These are phyloP conservation scores for Cudoniella acicularis DNA, from an alignment of 495 filamentous ascomycete genomes.

Conservation along the genomic window DNA sequence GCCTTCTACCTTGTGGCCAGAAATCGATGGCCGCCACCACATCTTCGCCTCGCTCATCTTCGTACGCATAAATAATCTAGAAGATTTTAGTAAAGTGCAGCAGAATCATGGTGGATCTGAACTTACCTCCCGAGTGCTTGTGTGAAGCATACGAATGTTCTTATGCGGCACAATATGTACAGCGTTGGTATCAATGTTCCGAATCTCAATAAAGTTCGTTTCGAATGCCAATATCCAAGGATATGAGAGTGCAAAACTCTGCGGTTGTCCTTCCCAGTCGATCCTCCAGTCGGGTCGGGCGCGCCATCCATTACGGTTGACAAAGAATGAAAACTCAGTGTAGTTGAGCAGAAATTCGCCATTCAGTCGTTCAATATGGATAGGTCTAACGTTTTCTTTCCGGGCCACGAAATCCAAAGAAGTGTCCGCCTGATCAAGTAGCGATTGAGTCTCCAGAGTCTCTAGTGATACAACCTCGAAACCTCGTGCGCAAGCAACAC, in stretches of 20 bases:
- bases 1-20: constrained; percentile 52
- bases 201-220: constrained; percentile 96
- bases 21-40: constrained; percentile 95
- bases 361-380: constrained; percentile 94
- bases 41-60: constrained; percentile 93
- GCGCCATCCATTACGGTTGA: constrained; percentile 97
- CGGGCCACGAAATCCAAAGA: constrained; percentile 93
- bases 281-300: constrained; percentile 95
- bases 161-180: constrained; percentile 93
- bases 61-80: constrained; percentile 93
- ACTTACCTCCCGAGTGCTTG: constrained; percentile 89
- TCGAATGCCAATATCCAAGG: constrained; percentile 98
- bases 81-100: constrained; percentile 27
- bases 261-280: constrained; percentile 92
- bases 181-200: constrained; percentile 87
- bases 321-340: constrained; percentile 97
- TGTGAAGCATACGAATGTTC: constrained; percentile 96
- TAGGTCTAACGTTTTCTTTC: constrained; percentile 91
- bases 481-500: constrained; percentile 89
- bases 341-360: constrained; percentile 98
- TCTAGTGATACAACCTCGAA: constrained; percentile 98
- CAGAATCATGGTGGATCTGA: no score
- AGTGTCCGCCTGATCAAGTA: constrained; percentile 97
- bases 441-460: constrained; percentile 93
- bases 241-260: constrained; percentile 86